Conservation (phyloP, 1,284 basidiomycete species). For the Leucoagaricus sp. region DNA sequence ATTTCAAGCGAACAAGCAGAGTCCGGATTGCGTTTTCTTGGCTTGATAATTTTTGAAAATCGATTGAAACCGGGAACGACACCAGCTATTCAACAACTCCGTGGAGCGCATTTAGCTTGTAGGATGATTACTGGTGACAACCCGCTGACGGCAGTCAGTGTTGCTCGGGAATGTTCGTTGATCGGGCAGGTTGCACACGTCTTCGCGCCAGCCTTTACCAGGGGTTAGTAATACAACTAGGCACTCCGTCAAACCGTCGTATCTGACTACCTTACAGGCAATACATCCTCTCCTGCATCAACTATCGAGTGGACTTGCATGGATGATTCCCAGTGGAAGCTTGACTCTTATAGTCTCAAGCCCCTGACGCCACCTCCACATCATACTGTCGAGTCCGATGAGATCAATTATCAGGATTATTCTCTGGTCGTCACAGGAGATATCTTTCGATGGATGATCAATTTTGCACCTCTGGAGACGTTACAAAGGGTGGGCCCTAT, state of each 20-base stretch:
- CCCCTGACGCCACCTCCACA: slow-evolving; percentile 69
- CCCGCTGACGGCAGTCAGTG: slow-evolving; percentile 94
- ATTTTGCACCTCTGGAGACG: slow-evolving; percentile 92
- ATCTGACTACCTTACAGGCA: slow-evolving; percentile 46
- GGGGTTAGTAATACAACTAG: slow-evolving; percentile 49
- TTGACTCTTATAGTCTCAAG: slow-evolving; percentile 89
- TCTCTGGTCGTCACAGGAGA: slow-evolving; percentile 95
- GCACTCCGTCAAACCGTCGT: background rate
- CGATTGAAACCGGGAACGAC: slow-evolving; percentile 94
- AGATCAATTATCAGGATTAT: slow-evolving; percentile 84
- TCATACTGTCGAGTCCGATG: slow-evolving; percentile 66
- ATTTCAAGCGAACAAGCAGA: slow-evolving; percentile 87
- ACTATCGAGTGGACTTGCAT: slow-evolving; percentile 91
- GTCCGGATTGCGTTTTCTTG: slow-evolving; percentile 88
- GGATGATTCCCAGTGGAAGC: slow-evolving; percentile 84
- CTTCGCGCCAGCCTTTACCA: slow-evolving; percentile 84
- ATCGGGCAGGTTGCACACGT: slow-evolving; percentile 90
- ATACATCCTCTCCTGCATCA: slow-evolving; percentile 60
- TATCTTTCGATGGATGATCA: slow-evolving; percentile 98
- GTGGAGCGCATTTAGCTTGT: slow-evolving; percentile 89
- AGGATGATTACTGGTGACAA: slow-evolving; percentile 99
- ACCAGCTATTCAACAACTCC: slow-evolving; percentile 88
- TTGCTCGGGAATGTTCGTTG: slow-evolving; percentile 93
- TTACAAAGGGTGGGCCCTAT: slow-evolving; percentile 78
- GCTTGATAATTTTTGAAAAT: slow-evolving; percentile 98